phyloP scores from a whole-genome alignment of 1,284 basidiomycete species.

The Ustilago vetiveriae region DNA sequence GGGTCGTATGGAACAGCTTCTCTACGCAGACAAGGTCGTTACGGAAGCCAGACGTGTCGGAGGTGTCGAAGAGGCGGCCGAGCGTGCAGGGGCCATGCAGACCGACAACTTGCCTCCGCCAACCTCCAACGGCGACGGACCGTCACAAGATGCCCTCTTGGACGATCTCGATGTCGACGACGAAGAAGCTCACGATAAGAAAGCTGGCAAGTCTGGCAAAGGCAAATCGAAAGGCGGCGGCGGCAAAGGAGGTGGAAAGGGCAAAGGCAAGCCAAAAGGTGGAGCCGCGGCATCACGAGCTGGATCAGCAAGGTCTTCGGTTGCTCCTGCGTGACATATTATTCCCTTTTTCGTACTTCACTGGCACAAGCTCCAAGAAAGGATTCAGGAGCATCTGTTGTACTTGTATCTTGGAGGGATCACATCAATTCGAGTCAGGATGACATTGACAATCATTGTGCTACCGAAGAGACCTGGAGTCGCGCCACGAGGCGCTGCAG shows the following conservation, averaged over 20 bases:
- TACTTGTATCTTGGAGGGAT: constrained; percentile 34
- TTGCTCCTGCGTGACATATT: constrained; percentile 18
- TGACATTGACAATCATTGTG: not conserved
- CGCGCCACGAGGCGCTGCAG: constrained; percentile 9
- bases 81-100: constrained; percentile 51
- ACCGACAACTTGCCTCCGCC: constrained; percentile 36
- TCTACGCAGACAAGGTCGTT: constrained; percentile 65
- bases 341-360: too few species aligned
- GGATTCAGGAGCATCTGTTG: constrained; percentile 1
- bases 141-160: constrained; percentile 13
- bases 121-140: constrained; percentile 9
- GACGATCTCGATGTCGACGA: constrained; percentile 29
- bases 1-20: constrained; percentile 61
- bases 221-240: constrained; percentile 21
- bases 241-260: constrained; percentile 20
- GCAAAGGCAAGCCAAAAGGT: constrained; percentile 24
- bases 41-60: constrained; percentile 60
- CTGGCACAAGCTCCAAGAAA: too few species aligned
- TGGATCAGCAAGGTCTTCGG: constrained; percentile 31
- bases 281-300: constrained; percentile 19
- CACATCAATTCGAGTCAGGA: not conserved
- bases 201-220: constrained; percentile 16
- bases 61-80: constrained; percentile 59
- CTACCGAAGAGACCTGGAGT: not conserved
- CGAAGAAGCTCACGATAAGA: constrained; percentile 12